Conservation (phyloP, 768 basidiomycete genomes). For the Inosperma sp. region DNA sequence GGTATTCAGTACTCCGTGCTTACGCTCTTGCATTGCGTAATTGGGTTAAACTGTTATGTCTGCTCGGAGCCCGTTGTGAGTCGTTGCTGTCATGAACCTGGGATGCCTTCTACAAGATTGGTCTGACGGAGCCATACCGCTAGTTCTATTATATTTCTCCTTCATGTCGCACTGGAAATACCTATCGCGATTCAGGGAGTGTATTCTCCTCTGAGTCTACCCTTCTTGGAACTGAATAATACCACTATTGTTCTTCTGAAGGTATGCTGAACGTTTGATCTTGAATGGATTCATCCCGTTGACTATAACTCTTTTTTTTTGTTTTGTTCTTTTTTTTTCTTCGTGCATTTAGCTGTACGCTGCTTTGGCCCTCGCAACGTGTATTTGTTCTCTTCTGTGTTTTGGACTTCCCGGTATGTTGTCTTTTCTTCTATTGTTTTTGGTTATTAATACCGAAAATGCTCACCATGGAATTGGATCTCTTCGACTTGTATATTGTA, state of each 20-base stretch:
- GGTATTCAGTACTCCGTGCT: too few species aligned
- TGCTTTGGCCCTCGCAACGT: slow-evolving; percentile 55
- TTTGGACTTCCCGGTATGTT: slow-evolving; percentile 66
- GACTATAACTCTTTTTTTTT: neutral
- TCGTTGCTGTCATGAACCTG: too few species aligned
- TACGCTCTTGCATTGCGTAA: too few species aligned
- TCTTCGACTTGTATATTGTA: slow-evolving; percentile 16
- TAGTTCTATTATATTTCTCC: slow-evolving; percentile 58
- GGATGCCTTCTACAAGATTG: too few species aligned
- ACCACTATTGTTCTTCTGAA: slow-evolving; percentile 73
- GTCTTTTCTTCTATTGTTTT: too few species aligned
- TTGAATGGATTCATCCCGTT: neutral
- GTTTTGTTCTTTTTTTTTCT: neutral
- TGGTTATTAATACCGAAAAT: too few species aligned
- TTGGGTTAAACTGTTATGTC: too few species aligned
- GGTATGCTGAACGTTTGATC: slow-evolving; percentile 37
- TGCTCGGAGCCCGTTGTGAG: too few species aligned
- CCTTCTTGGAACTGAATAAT: slow-evolving; percentile 79
- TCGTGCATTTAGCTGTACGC: slow-evolving; percentile 55
- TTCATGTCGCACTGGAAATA: slow-evolving; percentile 76
- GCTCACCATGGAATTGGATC: too few species aligned
- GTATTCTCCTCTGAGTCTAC: slow-evolving; percentile 55
- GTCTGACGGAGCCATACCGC: too few species aligned
- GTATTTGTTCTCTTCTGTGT: slow-evolving; percentile 57
- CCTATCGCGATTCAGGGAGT: slow-evolving; percentile 77